Evolutionary conservation across 805 yeast species (phyloP).

Genomic region (Hagleromyces aurorensis): DNA sequence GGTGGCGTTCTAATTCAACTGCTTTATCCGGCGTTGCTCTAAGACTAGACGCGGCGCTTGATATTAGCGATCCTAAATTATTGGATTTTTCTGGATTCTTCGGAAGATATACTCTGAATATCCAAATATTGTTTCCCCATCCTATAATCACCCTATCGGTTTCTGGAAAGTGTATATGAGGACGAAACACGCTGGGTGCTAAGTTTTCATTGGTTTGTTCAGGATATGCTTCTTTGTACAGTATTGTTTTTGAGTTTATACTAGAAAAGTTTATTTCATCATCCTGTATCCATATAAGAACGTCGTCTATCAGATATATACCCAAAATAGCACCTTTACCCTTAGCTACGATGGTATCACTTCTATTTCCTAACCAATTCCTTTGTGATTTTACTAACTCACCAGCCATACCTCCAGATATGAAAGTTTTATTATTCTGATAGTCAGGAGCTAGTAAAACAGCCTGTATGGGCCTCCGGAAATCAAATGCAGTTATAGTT

Average conservation of each 20-base stretch:
- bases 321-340: constrained; percentile 66
- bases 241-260: constrained; percentile 39
- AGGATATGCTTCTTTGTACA: constrained; percentile 52
- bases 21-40: constrained; percentile 37
- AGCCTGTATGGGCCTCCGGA: constrained; percentile 81
- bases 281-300: constrained; percentile 79
- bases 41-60: constrained; percentile 41
- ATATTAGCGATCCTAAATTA: constrained; percentile 26
- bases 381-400: constrained; percentile 64
- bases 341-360: constrained; percentile 55
- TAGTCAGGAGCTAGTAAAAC: constrained; percentile 75
- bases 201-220: constrained; percentile 34
- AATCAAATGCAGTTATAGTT: constrained; percentile 69
- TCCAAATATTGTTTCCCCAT: constrained; percentile 79
- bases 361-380: constrained; percentile 82
- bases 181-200: constrained; percentile 78
- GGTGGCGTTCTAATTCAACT: constrained; percentile 32
- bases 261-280: constrained; percentile 67
- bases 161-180: constrained; percentile 61
- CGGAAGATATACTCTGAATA: constrained; percentile 39
- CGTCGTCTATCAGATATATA: constrained; percentile 52
- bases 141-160: constrained; percentile 62
- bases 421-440: constrained; percentile 50
- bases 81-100: constrained; percentile 15
- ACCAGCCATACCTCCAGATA: constrained; percentile 89